Conservation (phyloP, 2,329 filamentous ascomycete species). For the Chaetoscypha palmicola region DNA sequence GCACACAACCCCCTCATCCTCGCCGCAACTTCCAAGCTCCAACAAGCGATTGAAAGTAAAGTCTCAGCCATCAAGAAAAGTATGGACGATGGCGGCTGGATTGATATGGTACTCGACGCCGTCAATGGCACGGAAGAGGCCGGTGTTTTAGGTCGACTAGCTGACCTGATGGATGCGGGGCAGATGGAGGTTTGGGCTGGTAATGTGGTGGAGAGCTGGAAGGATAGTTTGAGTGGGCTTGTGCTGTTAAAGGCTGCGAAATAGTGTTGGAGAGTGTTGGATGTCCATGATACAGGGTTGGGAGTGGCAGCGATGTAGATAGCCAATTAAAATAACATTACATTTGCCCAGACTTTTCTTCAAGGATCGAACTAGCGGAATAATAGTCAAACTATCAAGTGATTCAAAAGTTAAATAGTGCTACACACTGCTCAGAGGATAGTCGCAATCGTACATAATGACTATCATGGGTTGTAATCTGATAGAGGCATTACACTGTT, state of each 20-base stretch:
- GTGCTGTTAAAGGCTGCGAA: constrained; percentile 18
- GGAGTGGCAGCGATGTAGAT: too few relatives aligned
- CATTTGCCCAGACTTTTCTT: too few relatives aligned
- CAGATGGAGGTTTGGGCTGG: constrained; percentile 31
- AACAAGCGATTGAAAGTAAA: constrained; percentile 18
- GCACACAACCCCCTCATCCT: constrained; percentile 11
- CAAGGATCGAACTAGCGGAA: too few relatives aligned
- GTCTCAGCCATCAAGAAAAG: constrained; percentile 22
- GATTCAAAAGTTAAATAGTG: too few relatives aligned
- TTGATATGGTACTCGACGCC: constrained; percentile 27
- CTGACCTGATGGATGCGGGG: constrained; percentile 22
- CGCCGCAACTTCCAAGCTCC: constrained; percentile 11
- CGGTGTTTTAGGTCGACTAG: constrained; percentile 16
- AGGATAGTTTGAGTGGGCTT: constrained; percentile 27
- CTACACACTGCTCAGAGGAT: too few relatives aligned
- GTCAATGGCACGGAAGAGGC: constrained; percentile 6
- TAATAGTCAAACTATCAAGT: too few relatives aligned
- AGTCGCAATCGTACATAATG: too few relatives aligned
- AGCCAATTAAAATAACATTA: too few relatives aligned
- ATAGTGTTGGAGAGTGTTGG: too few relatives aligned
- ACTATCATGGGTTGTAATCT: too few relatives aligned
- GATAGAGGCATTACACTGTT: too few relatives aligned
- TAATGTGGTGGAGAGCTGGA: constrained; percentile 29
- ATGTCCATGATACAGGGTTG: too few relatives aligned
- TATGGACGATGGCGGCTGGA: constrained; percentile 31